Evolutionary conservation across 306 rosid species (phyloP), one percentile per base, ranked within the genome.

Genomic region (Biancaea sappan): DNA sequence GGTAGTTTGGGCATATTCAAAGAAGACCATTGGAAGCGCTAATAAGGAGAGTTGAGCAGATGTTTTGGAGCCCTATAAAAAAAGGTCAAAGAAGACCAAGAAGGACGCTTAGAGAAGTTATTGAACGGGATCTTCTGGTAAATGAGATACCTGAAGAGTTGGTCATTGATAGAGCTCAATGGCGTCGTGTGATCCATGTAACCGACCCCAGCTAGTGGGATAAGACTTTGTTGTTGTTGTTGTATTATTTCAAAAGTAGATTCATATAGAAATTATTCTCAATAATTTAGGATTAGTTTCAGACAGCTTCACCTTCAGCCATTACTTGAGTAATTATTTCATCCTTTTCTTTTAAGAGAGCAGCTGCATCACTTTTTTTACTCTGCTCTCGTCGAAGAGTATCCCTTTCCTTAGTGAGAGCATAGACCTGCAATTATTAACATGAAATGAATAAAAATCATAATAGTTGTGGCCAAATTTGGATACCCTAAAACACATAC

Each of bases 351-450:
- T 95, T 95, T 86, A 95, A 81, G 72, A 95, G 99, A 76, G 89
- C 92, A 82, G 99, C 98, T 54, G 97, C 97, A 40, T 95, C 99
- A 86, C 96, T 92, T 85, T 90, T 95, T 80, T 74, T 95, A 87
- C 29, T 95, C 77, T 95, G 99, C 82, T 95, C 99, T 71, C 98
- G 88, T 64, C 98, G 87, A 73, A 92, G 97, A 4, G 97, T 88
- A 85, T 95, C 99, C 83, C 99, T 87, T 86, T 95, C 99, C 91
- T 88, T 95, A 6, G 99, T 87, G 68, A 95, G 99, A 69, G 99
- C 90, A 80, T 95, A 95, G 61, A 92, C 85, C 99, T 95, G 80
- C 48, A 81, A 88, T 59, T 50, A 59, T 57, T 75, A 71, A 73
- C 50, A 40, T 12, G 75, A 69, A 66, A 62, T 19, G 43, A 28